Percentiles rank a stretch among this genome's conserved stretches.
These are phyloP conservation scores for Thelonectria rubi DNA, from an alignment of 2,329 filamentous ascomycete species.

Conservation along the genomic window DNA sequence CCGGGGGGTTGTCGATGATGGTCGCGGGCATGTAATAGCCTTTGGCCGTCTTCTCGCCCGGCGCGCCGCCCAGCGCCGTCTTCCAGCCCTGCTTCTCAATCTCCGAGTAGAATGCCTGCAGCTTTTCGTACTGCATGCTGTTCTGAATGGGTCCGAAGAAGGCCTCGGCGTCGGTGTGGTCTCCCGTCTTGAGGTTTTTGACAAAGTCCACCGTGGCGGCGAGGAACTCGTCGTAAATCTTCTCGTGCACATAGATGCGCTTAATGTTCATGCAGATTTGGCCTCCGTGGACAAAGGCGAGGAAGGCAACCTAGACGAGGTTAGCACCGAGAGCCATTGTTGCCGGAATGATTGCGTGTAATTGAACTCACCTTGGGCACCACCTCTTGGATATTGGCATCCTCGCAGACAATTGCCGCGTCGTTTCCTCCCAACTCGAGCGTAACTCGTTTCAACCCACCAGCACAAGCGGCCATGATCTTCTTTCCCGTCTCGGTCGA, in stretches of 20 bases:
- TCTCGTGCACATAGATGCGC: conserved; percentile 68
- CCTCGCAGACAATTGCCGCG: conserved; percentile 64
- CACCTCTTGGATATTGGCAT: conserved; percentile 59
- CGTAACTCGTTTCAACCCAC: conserved; percentile 67
- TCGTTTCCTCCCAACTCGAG: conserved; percentile 70
- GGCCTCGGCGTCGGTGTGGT: conserved; percentile 53
- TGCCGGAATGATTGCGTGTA: neutral
- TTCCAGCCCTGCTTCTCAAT: conserved; percentile 55
- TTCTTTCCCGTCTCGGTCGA: conserved; percentile 67
- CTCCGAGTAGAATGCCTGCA: conserved; percentile 57
- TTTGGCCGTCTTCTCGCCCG: conserved; percentile 38
- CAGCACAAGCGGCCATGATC: conserved; percentile 62
- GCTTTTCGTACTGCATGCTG: conserved; percentile 60
- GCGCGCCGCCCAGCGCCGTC: conserved; percentile 46
- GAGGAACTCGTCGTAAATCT: conserved; percentile 65
- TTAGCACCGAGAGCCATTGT: neutral
- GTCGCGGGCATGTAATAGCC: conserved; percentile 67
- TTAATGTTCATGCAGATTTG: conserved; percentile 56
- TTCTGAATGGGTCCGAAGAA: conserved; percentile 66
- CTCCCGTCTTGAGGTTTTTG: conserved; percentile 53
- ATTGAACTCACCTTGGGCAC: conserved; percentile 21
- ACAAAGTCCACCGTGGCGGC: conserved; percentile 42
- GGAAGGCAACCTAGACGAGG: conserved; percentile 23
- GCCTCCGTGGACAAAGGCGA: conserved; percentile 63
- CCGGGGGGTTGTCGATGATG: conserved; percentile 69